Evolutionary conservation across 257 asterid genomes (phyloP).

Genomic region (Echium plantagineum): DNA sequence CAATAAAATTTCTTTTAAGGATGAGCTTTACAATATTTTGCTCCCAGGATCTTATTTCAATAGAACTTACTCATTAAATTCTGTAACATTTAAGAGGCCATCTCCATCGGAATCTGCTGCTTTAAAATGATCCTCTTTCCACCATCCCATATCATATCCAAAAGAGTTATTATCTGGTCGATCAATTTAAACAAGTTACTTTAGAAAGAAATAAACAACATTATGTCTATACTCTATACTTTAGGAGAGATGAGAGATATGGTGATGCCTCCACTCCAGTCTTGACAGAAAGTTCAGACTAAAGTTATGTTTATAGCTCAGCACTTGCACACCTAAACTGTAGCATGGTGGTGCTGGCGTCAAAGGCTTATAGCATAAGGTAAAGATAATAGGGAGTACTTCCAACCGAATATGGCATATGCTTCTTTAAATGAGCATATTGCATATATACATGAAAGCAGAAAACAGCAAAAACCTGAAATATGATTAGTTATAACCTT

Average conservation of each 20-base stretch:
- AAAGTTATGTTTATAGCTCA: no score
- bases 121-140: conserved; percentile 94
- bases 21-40: background rate
- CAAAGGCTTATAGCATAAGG: no score
- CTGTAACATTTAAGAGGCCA: conserved; percentile 69
- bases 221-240: background rate
- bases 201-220: background rate
- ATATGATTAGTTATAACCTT: no score
- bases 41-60: background rate
- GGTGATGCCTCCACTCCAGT: background rate
- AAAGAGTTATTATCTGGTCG: conserved; percentile 47
- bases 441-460: no score
- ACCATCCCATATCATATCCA: conserved; percentile 95
- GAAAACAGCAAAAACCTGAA: no score
- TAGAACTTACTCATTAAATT: conserved; percentile 79
- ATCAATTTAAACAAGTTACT: background rate
- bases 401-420: no score
- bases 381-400: no score
- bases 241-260: background rate
- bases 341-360: no score
- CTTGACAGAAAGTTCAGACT: no score
- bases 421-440: no score
- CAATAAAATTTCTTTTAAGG: no score
- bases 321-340: no score
- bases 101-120: conserved; percentile 93